Evolutionary conservation across 345 rosid species (phyloP), one percentile per base, ranked within the genome.

Genomic region (Excoecaria agallocha): DNA sequence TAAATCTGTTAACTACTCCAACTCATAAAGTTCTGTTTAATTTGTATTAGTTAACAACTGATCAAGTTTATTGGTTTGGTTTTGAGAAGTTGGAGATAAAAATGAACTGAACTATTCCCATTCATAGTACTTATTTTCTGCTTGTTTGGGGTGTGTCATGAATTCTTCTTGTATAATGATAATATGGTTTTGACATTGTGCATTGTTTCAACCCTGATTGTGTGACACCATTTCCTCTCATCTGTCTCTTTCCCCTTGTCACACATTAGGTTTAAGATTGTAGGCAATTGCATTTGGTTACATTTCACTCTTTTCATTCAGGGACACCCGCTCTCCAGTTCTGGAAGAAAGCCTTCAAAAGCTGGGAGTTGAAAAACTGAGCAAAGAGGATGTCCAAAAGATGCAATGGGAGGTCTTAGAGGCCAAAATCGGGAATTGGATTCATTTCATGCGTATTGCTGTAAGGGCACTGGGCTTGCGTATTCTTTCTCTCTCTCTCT

Each of bases 321-420:
- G 99, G 85, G 99, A 90, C 70, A 89, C 94, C 19, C 97, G 98
- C 12, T 88, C 97, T 61, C 64, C 84, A 49, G 91, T 89, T 69
- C 70, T 95, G 81, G 98, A 91, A 83, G 96, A 91, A 85, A 95
- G 98, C 76, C 88, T 95, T 48, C 88, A 71, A 59, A 95, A 91
- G 81, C 81, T 95, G 81, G 99, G 99, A 75, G 98, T 95, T 61
- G 99, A 93, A 85, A 95, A 89, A 79, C 92, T 95, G 77, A 86
- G 94, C 84, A 95, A 89, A 88, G 99, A 95, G 60, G 99, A 95
- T 79, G 97, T 95, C 71, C 99, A 91, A 84, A 90, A 87, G 88
- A 90, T 93, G 98, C 98, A 86, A 56, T 95, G 99, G 99, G 99
- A 93, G 84, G 93, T 88, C 76, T 85, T 95, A 85, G 99, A 95